Evolutionary conservation across 2,329 filamentous ascomycete species (phyloP), one percentile per base, ranked within the genome.

Genomic region (Hypoxylon sp.): DNA sequence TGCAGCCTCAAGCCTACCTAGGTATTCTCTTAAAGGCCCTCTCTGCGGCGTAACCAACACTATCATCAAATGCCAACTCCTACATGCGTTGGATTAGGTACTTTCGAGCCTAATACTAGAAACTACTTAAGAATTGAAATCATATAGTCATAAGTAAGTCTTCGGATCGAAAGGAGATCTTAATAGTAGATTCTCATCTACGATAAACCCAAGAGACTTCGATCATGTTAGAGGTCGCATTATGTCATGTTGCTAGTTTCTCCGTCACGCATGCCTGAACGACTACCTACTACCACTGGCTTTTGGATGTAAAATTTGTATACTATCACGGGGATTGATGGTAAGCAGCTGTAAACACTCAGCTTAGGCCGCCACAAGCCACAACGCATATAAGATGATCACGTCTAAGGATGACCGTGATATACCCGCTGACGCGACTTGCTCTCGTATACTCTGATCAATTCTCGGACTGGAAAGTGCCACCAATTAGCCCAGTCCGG

Each of bases 361-460:
- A 46, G 19, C 28, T 30, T 30, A 36, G 21, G 19, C 48, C 19
- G 19, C 48, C 19, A 52, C 32, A 62, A 25, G 21, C 14, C 9
- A 9, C 32, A 14, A 38, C 11, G 48, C 23, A 28, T 57, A 46
- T n/a, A 52, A 51, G 23, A 51, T 63, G 52, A 57, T 17, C 11
- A 41, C 3, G 10, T 51, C 25, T 32, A 25, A 5, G 32, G 46
- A 49, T 51, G 21, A 28, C 23, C 25, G 19, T 55, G 6, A 28
- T 41, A 58, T 59, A 53, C 53, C 60, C 21, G 55, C 53, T 64
- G 55, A 53, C 55, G 21, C 19, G 19, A 10, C 17, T 34, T 25
- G 10, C 30, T 19, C 23, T 25, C 52, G n/a, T 28, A 41, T 50
- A 10, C 32, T 23, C 19, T 41, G 14, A 9, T 14, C 19, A 19